Evolutionary conservation across 116 monocot species (phyloP).

Genomic region (Iris pallida): DNA sequence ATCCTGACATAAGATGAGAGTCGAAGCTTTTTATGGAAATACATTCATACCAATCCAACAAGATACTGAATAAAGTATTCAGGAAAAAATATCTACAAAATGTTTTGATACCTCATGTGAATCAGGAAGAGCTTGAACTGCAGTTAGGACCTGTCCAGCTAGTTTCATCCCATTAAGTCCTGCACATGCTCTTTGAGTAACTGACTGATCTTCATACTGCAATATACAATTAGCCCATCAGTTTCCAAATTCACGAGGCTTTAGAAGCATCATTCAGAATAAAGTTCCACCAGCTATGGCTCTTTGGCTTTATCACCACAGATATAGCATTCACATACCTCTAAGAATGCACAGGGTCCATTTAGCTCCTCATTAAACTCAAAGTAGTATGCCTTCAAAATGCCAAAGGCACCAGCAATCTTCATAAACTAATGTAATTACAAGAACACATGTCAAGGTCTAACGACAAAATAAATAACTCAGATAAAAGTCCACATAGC

Average conservation of each 20-base stretch:
- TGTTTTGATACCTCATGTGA: conserved; percentile 25
- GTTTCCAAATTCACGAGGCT: not conserved
- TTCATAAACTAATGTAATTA: conserved; percentile 62
- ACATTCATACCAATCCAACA: no score
- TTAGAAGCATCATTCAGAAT: not conserved
- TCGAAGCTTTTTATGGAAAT: no score
- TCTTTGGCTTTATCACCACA: no score
- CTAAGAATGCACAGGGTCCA: conserved; percentile 74
- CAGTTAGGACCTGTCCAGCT: conserved; percentile 59
- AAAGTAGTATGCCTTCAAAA: conserved; percentile 65
- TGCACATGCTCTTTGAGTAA: conserved; percentile 80
- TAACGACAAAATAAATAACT: conserved; percentile 1
- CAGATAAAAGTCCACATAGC: not conserved
- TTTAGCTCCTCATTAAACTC: conserved; percentile 55
- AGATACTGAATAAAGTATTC: no score
- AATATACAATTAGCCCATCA: not conserved
- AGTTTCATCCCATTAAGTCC: conserved; percentile 93
- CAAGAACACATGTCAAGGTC: not conserved
- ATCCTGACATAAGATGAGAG: conserved; percentile 24
- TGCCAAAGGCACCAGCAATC: conserved; percentile 68
- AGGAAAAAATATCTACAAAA: no score
- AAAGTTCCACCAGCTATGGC: no score
- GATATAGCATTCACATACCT: conserved; percentile 43
- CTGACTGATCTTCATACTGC: conserved; percentile 72
- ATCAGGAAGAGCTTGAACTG: conserved; percentile 53